Base-by-base conservation (phyloP, 2,329 filamentous ascomycete species). In the Phyllosticta ampelicida region DNA sequence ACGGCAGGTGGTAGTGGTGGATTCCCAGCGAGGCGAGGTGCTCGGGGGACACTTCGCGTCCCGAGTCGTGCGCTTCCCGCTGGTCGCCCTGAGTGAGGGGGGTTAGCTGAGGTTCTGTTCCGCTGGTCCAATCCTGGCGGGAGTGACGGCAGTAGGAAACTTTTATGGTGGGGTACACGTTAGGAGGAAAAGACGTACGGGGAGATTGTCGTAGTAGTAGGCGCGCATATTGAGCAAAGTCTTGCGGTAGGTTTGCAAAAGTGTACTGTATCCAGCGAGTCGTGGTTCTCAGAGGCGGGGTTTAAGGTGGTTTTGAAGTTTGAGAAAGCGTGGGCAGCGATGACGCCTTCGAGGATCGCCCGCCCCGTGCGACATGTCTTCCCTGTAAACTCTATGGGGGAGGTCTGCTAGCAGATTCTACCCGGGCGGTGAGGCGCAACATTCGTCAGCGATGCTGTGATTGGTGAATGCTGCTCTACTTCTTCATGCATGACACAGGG, bases 41-140 rank as follows among this genome's bases (percentile, higher is more conserved):
- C 5, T 80, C 76, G 53, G 80, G 73, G 58, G 80, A 75, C 60
- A 96, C 82, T 48, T 78, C 68, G 63, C 83, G 84, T 67, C 89
- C 89, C 19, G 90, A 95, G 76, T 96, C 86, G 76, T 99, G 94
- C 56, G 89, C 82, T 50, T 87, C 82, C 70, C 94, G 90, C 77
- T 96, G 94, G 80, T 99, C 94, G 76, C 90, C 91, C 89, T 95
- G 70, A 3, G 23, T 44, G 16, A 9, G 18, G 26, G 21, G 16
- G 5, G 49, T 60, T 55, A 61, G 55, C 30, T 29, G 62, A 66
- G 60, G 48, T 6, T 44, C n/a, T 16, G 13, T 44, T 44, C 13
- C 36, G 51, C 51, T 51, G 51, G 28, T 20, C 20, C 54, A 65
- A 64, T n/a, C n/a, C n/a, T n/a, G 62, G 55, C 28, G 54, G 36